A percentile compares a stretch with the other conserved stretches of the same genome.
phyloP scores from a whole-genome alignment of 176 grass and related monocot species.

The Dactylis glomerata region DNA sequence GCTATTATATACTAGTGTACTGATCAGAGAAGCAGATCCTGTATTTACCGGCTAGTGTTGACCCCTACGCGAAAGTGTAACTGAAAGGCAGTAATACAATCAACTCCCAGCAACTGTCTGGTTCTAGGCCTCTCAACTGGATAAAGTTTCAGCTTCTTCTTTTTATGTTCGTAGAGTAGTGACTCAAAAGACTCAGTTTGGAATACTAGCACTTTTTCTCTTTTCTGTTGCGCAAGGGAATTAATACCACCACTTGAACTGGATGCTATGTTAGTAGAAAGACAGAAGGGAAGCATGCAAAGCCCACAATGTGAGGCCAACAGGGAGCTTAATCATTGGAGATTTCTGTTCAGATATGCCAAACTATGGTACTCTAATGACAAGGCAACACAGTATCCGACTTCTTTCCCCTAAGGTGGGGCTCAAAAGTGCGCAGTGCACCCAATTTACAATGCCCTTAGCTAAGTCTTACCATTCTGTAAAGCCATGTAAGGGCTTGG shows the following conservation, averaged over 20 bases:
- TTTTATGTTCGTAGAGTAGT: constrained; percentile 23
- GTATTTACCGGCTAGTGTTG: constrained; percentile 30
- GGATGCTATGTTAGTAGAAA: constrained; percentile 9
- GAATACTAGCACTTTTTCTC: constrained; percentile 19
- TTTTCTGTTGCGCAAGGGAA: not conserved
- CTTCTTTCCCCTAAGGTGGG: constrained; percentile 9
- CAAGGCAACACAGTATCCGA: constrained; percentile 26
- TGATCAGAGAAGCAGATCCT: constrained; percentile 32
- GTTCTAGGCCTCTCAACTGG: not conserved
- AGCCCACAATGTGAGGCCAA: constrained; percentile 39
- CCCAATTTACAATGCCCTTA: constrained; percentile 36
- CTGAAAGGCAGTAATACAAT: constrained; percentile 35
- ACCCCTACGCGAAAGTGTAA: constrained; percentile 37
- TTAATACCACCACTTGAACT: constrained; percentile 16
- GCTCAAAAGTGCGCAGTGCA: constrained; percentile 21
- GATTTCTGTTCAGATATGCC: constrained; percentile 49
- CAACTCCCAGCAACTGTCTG: constrained; percentile 26
- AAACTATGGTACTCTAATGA: constrained; percentile 34
- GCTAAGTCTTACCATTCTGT: constrained; percentile 20
- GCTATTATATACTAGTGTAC: not conserved
- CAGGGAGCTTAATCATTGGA: constrained; percentile 53
- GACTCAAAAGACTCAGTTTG: constrained; percentile 47
- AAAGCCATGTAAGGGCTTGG: constrained; percentile 32
- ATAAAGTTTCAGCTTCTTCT: not conserved
- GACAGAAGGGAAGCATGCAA: not conserved